Percentiles rank a stretch among this genome's conserved stretches.
phyloP scores from a whole-genome alignment of 108 stramenopile species.

The Fragilariopsis cylindrus region DNA sequence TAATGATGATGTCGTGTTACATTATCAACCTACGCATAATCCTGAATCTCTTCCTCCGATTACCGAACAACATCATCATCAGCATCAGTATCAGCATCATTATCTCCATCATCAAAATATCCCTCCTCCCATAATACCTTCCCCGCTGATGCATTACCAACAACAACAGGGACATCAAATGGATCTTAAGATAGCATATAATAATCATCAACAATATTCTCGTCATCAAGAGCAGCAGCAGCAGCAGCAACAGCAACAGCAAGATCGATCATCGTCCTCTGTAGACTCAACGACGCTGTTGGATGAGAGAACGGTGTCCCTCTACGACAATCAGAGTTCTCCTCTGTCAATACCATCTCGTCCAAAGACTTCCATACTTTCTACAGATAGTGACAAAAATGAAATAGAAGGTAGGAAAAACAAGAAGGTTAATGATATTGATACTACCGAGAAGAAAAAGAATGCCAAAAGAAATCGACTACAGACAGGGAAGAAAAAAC shows the following conservation, averaged over 20 bases:
- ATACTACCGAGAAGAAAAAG: not conserved
- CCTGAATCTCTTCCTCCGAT: not conserved
- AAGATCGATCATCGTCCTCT: not conserved
- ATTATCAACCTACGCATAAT: conserved; percentile 1
- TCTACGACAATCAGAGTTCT: not conserved
- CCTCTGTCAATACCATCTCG: not conserved
- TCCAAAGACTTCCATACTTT: not conserved
- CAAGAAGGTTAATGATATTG: not conserved
- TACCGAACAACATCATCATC: not conserved
- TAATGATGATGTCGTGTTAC: not conserved
- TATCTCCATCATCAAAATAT: not conserved
- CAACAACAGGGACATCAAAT: not conserved
- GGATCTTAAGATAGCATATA: no score
- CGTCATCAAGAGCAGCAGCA: no score
- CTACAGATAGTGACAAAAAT: not conserved
- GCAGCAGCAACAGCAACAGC: not conserved
- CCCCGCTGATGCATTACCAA: not conserved
- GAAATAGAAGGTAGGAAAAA: not conserved
- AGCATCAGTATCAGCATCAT: not conserved
- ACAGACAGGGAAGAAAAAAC: not conserved
- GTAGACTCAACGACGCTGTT: not conserved
- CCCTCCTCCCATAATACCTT: not conserved
- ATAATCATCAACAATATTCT: no score
- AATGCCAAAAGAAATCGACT: not conserved
- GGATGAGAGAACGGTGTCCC: not conserved